These are phyloP conservation scores for Triticum monococcum DNA, from an alignment of 176 grass and related monocot species.

Conservation along the genomic window DNA sequence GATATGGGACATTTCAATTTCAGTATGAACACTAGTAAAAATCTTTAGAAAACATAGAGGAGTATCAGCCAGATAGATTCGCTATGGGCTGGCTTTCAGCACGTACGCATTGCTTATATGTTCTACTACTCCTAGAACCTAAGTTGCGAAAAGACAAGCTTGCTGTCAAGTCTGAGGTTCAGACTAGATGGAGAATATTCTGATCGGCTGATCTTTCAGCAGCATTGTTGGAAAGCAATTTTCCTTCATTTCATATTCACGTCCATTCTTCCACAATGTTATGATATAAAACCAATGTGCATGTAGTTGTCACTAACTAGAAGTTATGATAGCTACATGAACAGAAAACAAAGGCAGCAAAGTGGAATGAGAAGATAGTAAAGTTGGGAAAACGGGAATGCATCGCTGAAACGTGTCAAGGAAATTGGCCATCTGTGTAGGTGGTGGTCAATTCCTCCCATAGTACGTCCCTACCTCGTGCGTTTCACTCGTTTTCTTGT, in stretches of 20 bases:
- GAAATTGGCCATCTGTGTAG: background rate
- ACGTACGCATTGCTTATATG: background rate
- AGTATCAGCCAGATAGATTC: conserved; percentile 12
- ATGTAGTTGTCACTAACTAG: background rate
- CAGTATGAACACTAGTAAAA: background rate
- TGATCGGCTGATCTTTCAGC: conserved; percentile 30
- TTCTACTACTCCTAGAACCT: too few relatives aligned
- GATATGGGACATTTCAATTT: background rate
- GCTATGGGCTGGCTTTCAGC: background rate
- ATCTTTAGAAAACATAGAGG: background rate
- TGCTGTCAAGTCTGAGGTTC: conserved; percentile 16
- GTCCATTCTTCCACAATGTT: background rate
- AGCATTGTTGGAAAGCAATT: background rate
- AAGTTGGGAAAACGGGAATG: background rate
- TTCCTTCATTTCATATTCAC: background rate
- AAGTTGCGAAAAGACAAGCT: conserved; percentile 5
- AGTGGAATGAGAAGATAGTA: background rate
- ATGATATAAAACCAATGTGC: background rate
- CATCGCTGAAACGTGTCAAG: conserved; percentile 8
- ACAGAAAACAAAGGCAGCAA: conserved; percentile 14
- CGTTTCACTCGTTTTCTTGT: conserved; percentile 30
- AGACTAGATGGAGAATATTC: conserved; percentile 21
- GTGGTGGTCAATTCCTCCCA: conserved; percentile 23
- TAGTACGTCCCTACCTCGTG: background rate
- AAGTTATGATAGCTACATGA: background rate